These are phyloP conservation scores for Butyriboletus pseudospeciosus DNA, from an alignment of 1,284 basidiomycete genomes.

Conservation along the genomic window DNA sequence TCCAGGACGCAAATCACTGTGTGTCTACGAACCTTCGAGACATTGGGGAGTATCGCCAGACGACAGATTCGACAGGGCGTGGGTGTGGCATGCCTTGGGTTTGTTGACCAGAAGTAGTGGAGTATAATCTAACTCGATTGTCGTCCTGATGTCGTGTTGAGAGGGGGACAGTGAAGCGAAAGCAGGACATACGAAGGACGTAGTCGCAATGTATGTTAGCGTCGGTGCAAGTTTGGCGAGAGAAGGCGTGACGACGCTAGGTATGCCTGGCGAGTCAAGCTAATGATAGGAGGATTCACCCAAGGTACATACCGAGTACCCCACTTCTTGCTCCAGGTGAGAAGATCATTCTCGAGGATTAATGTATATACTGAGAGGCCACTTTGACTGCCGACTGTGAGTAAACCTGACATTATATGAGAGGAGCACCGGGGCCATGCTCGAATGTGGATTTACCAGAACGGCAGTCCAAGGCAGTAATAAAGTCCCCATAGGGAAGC, in stretches of 20 bases:
- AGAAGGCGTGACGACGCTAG: slow-evolving; percentile 47
- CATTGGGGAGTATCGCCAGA: slow-evolving; percentile 63
- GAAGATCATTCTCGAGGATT: slow-evolving; percentile 72
- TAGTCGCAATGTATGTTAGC: slow-evolving; percentile 66
- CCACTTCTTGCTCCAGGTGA: slow-evolving; percentile 77
- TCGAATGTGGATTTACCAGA: slow-evolving; percentile 46
- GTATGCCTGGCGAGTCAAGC: slow-evolving; percentile 10
- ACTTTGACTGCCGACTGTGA: slow-evolving; percentile 58
- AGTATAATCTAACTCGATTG: slow-evolving; percentile 58
- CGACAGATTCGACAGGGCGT: slow-evolving; percentile 56
- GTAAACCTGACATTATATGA: slow-evolving; percentile 49
- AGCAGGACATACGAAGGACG: slow-evolving; percentile 46
- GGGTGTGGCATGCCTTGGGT: slow-evolving; percentile 66
- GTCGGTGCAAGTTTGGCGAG: slow-evolving; percentile 66
- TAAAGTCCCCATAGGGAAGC: slow-evolving; percentile 48
- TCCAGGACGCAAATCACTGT: background rate
- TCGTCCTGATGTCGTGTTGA: slow-evolving; percentile 43
- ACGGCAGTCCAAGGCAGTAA: slow-evolving; percentile 65
- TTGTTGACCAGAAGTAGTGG: slow-evolving; percentile 66
- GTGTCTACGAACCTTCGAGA: slow-evolving; percentile 55
- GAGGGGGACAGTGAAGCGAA: slow-evolving; percentile 1
- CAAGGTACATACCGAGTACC: slow-evolving; percentile 46
- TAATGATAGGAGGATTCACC: background rate
- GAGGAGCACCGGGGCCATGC: background rate
- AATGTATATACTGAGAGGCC: slow-evolving; percentile 68